These are phyloP conservation scores for Ilex aquifolium DNA, from an alignment of 257 asterid species.

Conservation along the genomic window DNA sequence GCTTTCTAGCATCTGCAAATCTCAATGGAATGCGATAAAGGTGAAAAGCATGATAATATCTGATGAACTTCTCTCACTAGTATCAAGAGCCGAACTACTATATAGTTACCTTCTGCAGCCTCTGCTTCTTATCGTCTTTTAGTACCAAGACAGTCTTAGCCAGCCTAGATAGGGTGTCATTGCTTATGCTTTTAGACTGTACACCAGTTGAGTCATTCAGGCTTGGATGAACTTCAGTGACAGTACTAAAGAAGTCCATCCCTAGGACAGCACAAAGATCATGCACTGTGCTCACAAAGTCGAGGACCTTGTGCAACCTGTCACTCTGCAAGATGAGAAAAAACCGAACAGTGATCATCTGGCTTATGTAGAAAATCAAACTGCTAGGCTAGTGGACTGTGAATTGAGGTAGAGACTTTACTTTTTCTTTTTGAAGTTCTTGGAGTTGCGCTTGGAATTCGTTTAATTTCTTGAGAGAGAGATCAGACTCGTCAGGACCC, in stretches of 20 bases:
- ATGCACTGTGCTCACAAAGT: conserved; percentile 87
- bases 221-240: conserved; percentile 92
- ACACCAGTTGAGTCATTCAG: conserved; percentile 68
- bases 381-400: not conserved
- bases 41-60: not conserved
- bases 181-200: conserved; percentile 88
- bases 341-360: conserved; percentile 5
- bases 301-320: conserved; percentile 90
- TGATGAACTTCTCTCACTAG: not conserved
- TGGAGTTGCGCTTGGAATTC: conserved; percentile 79
- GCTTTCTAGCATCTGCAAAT: not conserved
- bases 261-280: conserved; percentile 97
- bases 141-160: conserved; percentile 74
- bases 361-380: conserved; percentile 3
- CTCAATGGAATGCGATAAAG: not conserved
- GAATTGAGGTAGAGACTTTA: conserved; percentile 16
- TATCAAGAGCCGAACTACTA: not conserved
- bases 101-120: conserved; percentile 66
- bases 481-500: conserved; percentile 73
- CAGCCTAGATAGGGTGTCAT: conserved; percentile 72
- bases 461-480: conserved; percentile 73
- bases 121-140: conserved; percentile 74
- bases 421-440: conserved; percentile 96
- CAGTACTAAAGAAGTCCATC: conserved; percentile 70
- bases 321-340: conserved; percentile 64